phyloP scores from a whole-genome alignment of 805 yeast species.

The Barnettozyma vustinii region DNA sequence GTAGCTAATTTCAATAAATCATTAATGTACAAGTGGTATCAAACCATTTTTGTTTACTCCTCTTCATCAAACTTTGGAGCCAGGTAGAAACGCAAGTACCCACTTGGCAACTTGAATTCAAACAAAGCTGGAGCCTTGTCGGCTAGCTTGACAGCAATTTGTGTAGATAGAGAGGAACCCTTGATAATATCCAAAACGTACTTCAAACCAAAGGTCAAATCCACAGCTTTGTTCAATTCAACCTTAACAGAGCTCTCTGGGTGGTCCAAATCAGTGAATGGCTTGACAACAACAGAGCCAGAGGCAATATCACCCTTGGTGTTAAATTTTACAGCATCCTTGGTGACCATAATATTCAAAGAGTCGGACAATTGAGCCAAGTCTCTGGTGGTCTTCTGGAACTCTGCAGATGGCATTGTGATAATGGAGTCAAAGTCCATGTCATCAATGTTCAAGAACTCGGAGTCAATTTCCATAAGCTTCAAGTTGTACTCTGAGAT shows the following conservation, averaged over 20 bases:
- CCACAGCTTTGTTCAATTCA: conserved; percentile 80
- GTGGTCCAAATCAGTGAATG: conserved; percentile 73
- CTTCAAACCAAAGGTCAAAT: conserved; percentile 85
- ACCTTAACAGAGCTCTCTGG: conserved; percentile 72
- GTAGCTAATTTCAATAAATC: neutral
- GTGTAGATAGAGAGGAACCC: conserved; percentile 72
- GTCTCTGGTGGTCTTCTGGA: conserved; percentile 86
- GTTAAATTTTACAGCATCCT: conserved; percentile 84
- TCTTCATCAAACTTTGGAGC: conserved; percentile 98
- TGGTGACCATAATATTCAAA: conserved; percentile 77
- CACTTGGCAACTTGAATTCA: conserved; percentile 87
- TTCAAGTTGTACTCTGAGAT: conserved; percentile 88
- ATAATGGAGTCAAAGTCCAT: conserved; percentile 85
- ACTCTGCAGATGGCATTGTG: conserved; percentile 82
- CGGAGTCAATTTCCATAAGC: conserved; percentile 95
- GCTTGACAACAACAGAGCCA: conserved; percentile 83
- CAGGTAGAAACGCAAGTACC: conserved; percentile 89
- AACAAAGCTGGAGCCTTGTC: conserved; percentile 91
- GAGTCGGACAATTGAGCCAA: conserved; percentile 84
- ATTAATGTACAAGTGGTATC: neutral
- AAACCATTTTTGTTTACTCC: conserved; percentile 36
- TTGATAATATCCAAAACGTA: conserved; percentile 88
- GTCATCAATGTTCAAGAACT: conserved; percentile 88
- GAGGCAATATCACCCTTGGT: conserved; percentile 91
- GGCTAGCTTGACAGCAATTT: conserved; percentile 80